Base-by-base conservation (phyloP, 169 alveolate genomes). In the Plasmodium falciparum region DNA sequence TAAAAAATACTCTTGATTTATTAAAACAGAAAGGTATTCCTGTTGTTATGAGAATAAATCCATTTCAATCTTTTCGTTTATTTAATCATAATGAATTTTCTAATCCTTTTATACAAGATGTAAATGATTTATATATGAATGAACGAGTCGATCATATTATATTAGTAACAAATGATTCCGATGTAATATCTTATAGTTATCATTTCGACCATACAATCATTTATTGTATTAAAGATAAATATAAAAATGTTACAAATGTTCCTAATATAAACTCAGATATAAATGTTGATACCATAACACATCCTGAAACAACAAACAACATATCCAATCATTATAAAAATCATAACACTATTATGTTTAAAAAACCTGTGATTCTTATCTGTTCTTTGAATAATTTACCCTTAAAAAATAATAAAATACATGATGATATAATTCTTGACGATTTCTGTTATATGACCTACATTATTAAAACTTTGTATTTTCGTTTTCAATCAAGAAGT, bases 331-430 rank as follows among this genome's bases (percentile, higher is more conserved):
- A 52, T 52, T 7, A 52, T 52, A 52, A 13, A 24, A 24, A 49
- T 13, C 47, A 11, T 6, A 20, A 26, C 33, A 6, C 17, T 1
- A 17, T 73, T 24, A 24, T 47, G 9, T 73, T 22, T 47, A 56
- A 22, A 17, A 73, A 73, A 26, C 88, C 88, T n/a, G 71, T 73
- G 1, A 2, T 73, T 13, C 33, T 73, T 2, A 49, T 52, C 15
- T 73, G 61, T 61, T 73, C 58, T 47, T 24, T 73, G 20, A 73
- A 56, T 56, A 50, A 50, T 73, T 26, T 73, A n/a, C 88, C 88
- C 8, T 26, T 73, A 2, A 12, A 58, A n/a, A 58, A 73, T n/a
- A 63, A 63, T 13, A 73, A 58, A 26, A 26, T 73, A 15, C 58
- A 26, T 58, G 73, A 70, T 24, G 47, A 73, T 58, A 26, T 73